Percentiles rank a stretch among this genome's conserved stretches.
These are phyloP conservation scores for Malassezia nana DNA, from an alignment of 1,284 basidiomycete genomes.

Conservation along the genomic window DNA sequence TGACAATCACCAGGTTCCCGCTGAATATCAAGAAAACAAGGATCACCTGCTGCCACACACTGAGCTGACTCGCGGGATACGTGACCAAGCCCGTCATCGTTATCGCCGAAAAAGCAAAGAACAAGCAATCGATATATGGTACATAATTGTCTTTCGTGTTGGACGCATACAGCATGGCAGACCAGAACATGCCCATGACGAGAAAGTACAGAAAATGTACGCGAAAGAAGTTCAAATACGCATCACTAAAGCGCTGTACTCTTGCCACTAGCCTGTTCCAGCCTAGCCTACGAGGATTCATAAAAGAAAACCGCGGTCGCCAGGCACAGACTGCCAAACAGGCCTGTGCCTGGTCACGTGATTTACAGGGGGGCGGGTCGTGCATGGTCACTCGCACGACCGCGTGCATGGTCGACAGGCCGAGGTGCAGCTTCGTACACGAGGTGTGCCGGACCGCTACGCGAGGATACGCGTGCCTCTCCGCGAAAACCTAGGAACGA, in stretches of 20 bases:
- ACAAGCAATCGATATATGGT: slow-evolving; percentile 63
- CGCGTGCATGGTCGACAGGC: slow-evolving; percentile 35
- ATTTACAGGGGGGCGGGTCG: neutral
- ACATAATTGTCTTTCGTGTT: slow-evolving; percentile 40
- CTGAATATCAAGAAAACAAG: slow-evolving; percentile 50
- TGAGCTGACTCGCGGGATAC: slow-evolving; percentile 63
- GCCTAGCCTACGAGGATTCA: neutral
- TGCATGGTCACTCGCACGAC: neutral
- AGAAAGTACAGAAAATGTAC: slow-evolving; percentile 59
- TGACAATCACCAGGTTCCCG: slow-evolving; percentile 45
- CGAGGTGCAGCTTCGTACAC: slow-evolving; percentile 44
- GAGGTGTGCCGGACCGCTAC: slow-evolving; percentile 28
- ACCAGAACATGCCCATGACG: slow-evolving; percentile 63
- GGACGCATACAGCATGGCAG: slow-evolving; percentile 56
- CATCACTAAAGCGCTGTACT: neutral
- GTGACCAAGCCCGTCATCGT: slow-evolving; percentile 67
- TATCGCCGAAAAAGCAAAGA: slow-evolving; percentile 65
- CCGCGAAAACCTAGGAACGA: slow-evolving; percentile 43
- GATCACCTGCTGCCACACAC: slow-evolving; percentile 65
- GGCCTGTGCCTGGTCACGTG: neutral
- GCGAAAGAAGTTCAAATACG: slow-evolving; percentile 30
- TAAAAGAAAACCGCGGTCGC: neutral
- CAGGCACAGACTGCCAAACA: neutral
- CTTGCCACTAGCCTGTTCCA: neutral
- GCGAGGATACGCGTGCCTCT: slow-evolving; percentile 11